Evolutionary conservation across 1,284 basidiomycete species (phyloP).

Genomic region (Megacollybia platyphylla): DNA sequence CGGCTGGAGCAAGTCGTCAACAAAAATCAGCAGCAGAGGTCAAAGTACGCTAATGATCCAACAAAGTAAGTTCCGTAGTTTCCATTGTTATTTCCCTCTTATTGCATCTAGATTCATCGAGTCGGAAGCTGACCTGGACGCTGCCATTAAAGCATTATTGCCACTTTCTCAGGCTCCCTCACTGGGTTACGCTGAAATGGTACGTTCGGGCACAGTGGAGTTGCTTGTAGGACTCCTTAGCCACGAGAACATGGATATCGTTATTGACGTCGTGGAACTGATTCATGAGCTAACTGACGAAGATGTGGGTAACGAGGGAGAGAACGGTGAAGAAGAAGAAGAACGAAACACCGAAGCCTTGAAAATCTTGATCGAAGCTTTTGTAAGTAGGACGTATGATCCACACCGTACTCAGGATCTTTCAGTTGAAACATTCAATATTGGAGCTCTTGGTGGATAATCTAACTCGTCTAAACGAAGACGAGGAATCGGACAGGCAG

Average conservation of each 20-base stretch:
- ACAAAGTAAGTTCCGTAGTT: slow-evolving; percentile 52
- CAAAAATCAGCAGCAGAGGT: slow-evolving; percentile 92
- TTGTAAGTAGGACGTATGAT: slow-evolving; percentile 38
- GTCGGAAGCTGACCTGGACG: slow-evolving; percentile 91
- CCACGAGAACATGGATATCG: slow-evolving; percentile 91
- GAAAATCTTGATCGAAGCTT: slow-evolving; percentile 57
- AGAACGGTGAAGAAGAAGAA: slow-evolving; percentile 56
- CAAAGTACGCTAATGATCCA: slow-evolving; percentile 84
- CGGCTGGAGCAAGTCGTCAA: slow-evolving; percentile 81
- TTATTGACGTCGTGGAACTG: slow-evolving; percentile 83
- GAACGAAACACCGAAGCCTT: slow-evolving; percentile 58
- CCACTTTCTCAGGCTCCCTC: slow-evolving; percentile 83
- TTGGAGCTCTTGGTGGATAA: slow-evolving; percentile 88
- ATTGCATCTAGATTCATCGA: slow-evolving; percentile 76
- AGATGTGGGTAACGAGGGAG: slow-evolving; percentile 75
- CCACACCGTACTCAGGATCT: not conserved
- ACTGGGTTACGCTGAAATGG: slow-evolving; percentile 82
- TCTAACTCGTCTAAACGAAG: slow-evolving; percentile 68
- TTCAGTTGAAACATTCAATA: slow-evolving; percentile 69
- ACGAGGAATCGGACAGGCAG: slow-evolving; percentile 78
- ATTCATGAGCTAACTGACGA: slow-evolving; percentile 95
- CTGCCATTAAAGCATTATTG: slow-evolving; percentile 73
- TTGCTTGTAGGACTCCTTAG: slow-evolving; percentile 76
- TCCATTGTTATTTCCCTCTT: not conserved
- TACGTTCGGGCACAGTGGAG: slow-evolving; percentile 60